These are phyloP conservation scores for Aspergillus awamori DNA, from an alignment of 2,329 filamentous ascomycete genomes.

Conservation along the genomic window DNA sequence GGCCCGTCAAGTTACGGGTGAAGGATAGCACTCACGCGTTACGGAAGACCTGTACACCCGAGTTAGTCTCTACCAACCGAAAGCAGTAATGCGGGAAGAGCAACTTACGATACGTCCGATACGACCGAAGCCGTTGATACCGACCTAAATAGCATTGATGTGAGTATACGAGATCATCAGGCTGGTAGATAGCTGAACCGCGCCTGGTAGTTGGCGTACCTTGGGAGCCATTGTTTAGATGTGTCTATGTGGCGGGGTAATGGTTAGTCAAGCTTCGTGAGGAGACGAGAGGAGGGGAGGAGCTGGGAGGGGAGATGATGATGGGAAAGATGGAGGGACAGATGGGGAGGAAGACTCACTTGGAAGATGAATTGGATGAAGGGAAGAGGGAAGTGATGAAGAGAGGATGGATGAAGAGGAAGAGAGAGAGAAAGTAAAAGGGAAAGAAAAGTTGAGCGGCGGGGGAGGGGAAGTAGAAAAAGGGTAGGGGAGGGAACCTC, in stretches of 20 bases:
- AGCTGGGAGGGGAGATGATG: conserved; percentile 3
- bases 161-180: conserved; percentile 12
- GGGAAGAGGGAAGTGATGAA: conserved; percentile 3
- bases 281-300: conserved; percentile 6
- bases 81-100: background rate
- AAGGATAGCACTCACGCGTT: conserved; percentile 70
- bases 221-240: conserved; percentile 42
- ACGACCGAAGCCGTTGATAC: conserved; percentile 99
- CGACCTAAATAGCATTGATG: conserved; percentile 61
- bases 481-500: conserved; percentile 14
- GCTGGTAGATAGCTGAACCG: conserved; percentile 1
- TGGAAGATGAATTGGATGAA: conserved; percentile 9
- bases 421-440: conserved; percentile 19
- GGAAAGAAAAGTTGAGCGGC: conserved; percentile 25
- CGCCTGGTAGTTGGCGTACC: conserved; percentile 24
- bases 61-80: conserved; percentile 27
- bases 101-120: conserved; percentile 83
- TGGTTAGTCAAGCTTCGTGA: conserved; percentile 29
- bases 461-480: conserved; percentile 37
- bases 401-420: conserved; percentile 7
- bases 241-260: conserved; percentile 30
- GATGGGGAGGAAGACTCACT: conserved; percentile 18
- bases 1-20: background rate
- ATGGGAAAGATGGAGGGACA: background rate
- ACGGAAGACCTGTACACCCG: conserved; percentile 72